A percentile compares a stretch with the other conserved stretches of the same genome.
These are phyloP conservation scores for Colletotrichum godetiae DNA, from an alignment of 2,329 filamentous ascomycete species.

Conservation along the genomic window DNA sequence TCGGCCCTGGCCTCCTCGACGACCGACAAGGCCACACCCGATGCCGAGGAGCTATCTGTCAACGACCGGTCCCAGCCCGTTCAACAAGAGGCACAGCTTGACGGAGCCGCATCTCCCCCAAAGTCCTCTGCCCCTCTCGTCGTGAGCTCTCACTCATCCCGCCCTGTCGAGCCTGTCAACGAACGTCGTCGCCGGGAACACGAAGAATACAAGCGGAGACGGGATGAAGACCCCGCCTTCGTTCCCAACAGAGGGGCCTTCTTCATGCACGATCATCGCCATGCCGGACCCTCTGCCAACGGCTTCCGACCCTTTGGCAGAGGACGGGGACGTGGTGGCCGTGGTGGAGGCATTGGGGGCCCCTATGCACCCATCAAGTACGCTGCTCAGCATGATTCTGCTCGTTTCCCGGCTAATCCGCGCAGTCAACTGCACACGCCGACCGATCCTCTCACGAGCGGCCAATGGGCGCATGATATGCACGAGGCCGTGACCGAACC, in stretches of 20 bases:
- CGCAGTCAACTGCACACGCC: conserved; percentile 57
- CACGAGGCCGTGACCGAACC: conserved; percentile 77
- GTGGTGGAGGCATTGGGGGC: conserved; percentile 65
- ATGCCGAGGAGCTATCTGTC: conserved; percentile 66
- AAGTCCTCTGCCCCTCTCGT: conserved; percentile 62
- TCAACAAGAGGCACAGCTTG: conserved; percentile 58
- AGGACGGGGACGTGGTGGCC: conserved; percentile 70
- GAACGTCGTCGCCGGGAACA: conserved; percentile 86
- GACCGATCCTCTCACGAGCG: conserved; percentile 74
- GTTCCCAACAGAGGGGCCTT: conserved; percentile 95
- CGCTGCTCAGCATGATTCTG: conserved; percentile 46
- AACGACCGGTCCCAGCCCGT: conserved; percentile 53
- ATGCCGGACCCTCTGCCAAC: conserved; percentile 80
- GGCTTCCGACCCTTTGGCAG: conserved; percentile 79
- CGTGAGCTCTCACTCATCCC: conserved; percentile 64
- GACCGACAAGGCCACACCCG: conserved; percentile 52
- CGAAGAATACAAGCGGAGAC: conserved; percentile 88
- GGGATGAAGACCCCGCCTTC: conserved; percentile 90
- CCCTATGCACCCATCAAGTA: conserved; percentile 73
- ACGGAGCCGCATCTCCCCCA: conserved; percentile 50
- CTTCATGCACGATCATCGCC: conserved; percentile 95
- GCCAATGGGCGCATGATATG: conserved; percentile 93
- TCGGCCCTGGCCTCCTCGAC: conserved; percentile 50
- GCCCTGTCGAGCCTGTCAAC: conserved; percentile 66
- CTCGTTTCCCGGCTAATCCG: conserved; percentile 26